Evolutionary conservation across 345 rosid genomes (phyloP).

Genomic region (Gossypium rotundifolium): DNA sequence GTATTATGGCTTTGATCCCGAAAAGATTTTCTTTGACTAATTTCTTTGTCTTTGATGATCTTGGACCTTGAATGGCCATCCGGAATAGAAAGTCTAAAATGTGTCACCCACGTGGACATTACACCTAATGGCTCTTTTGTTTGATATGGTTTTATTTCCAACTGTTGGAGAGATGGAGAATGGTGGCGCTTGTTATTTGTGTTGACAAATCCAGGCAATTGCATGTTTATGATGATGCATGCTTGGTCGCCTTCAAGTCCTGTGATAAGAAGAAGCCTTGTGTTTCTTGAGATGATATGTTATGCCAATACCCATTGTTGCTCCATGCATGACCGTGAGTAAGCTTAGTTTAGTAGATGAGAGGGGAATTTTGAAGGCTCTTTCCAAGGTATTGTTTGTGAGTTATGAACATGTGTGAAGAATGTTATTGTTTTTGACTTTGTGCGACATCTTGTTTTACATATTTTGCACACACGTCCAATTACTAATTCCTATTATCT

Average conservation of each 20-base stretch:
- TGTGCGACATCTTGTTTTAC: not conserved
- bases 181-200: slow-evolving; percentile 39
- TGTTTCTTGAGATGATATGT: slow-evolving; percentile 50
- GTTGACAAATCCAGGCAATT: slow-evolving; percentile 68
- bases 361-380: slow-evolving; percentile 34
- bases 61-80: slow-evolving; percentile 70
- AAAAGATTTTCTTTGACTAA: not conserved
- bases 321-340: slow-evolving; percentile 57
- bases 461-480: not conserved
- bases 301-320: slow-evolving; percentile 47
- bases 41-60: slow-evolving; percentile 32
- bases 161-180: slow-evolving; percentile 31
- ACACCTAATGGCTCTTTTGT: slow-evolving; percentile 69
- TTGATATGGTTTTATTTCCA: slow-evolving; percentile 71
- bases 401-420: not conserved
- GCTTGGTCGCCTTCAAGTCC: slow-evolving; percentile 47
- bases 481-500: slow-evolving; percentile 11
- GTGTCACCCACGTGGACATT: slow-evolving; percentile 58
- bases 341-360: slow-evolving; percentile 34
- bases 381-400: slow-evolving; percentile 49
- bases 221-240: slow-evolving; percentile 52
- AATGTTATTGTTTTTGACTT: not conserved
- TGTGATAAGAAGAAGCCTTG: slow-evolving; percentile 35
- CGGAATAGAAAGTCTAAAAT: slow-evolving; percentile 55
- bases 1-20: not conserved